A percentile compares a stretch with the other conserved stretches of the same genome.
Evolutionary conservation across 164 flowering plant species (phyloP).

Genomic region (Amborella trichopoda): DNA sequence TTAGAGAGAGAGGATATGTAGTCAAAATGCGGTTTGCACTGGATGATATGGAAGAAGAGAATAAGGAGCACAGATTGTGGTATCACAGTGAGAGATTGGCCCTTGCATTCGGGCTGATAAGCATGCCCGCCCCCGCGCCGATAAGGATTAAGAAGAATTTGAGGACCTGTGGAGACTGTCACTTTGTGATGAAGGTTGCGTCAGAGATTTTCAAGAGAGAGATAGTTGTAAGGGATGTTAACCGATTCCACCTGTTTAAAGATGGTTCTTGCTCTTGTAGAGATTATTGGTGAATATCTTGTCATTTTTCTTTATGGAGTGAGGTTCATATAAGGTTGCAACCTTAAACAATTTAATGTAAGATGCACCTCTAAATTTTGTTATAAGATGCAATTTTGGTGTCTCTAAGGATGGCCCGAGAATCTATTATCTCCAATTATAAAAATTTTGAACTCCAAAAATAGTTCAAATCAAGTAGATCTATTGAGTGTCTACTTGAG

Average conservation of each 20-base stretch:
- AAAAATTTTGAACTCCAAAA: too few species aligned
- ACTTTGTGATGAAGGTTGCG: constrained; percentile 1
- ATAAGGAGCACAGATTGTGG: constrained; percentile 16
- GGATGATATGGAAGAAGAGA: constrained; percentile 42
- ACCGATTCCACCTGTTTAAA: constrained; percentile 1
- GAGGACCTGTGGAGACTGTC: background rate
- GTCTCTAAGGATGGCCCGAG: too few species aligned
- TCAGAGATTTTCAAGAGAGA: background rate
- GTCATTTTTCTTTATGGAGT: too few species aligned
- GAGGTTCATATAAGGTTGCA: too few species aligned
- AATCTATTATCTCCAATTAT: too few species aligned
- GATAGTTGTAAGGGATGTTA: constrained; percentile 1
- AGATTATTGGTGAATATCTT: background rate
- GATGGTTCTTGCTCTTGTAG: background rate
- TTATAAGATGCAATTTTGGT: too few species aligned
- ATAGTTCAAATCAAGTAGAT: too few species aligned
- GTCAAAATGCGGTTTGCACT: constrained; percentile 33
- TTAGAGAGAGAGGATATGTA: constrained; percentile 13
- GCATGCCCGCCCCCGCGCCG: background rate
- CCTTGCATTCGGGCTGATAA: constrained; percentile 1
- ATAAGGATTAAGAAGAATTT: constrained; percentile 1
- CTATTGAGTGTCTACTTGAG: too few species aligned
- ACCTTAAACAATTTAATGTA: too few species aligned
- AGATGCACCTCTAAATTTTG: too few species aligned
- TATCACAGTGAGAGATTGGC: constrained; percentile 3